Percentiles rank a stretch among this genome's conserved stretches.
phyloP scores from a whole-genome alignment of 139 green algal genomes.

The Gonium pectorale region DNA sequence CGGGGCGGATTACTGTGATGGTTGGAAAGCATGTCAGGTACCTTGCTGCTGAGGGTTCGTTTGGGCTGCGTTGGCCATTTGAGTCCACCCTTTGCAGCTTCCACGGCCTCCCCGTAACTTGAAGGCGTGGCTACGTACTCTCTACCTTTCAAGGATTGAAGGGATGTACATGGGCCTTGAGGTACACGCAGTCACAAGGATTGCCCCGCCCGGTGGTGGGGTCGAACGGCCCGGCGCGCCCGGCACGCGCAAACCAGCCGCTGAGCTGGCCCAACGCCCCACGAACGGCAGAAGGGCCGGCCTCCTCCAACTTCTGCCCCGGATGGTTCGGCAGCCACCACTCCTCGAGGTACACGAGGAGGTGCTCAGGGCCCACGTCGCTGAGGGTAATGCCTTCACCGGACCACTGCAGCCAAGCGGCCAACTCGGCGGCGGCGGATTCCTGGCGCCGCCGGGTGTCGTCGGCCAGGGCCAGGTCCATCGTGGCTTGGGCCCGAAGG shows the following conservation, averaged over 20 bases:
- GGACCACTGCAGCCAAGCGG: neutral
- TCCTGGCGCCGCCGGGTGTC: neutral
- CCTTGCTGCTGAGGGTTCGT: no score
- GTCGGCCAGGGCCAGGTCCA: neutral
- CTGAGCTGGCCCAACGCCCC: neutral
- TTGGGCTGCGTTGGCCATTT: no score
- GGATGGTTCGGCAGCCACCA: slow-evolving; percentile 2
- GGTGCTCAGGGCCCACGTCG: neutral
- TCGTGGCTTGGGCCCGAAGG: neutral
- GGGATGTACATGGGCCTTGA: no score
- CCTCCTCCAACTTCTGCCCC: neutral
- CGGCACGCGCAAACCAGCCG: neutral
- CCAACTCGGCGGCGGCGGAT: neutral
- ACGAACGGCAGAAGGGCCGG: neutral
- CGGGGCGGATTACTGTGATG: no score
- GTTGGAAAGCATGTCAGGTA: no score
- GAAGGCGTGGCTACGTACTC: no score
- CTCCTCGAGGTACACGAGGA: neutral
- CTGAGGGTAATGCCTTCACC: neutral
- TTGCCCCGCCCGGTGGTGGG: neutral
- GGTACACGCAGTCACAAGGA: no score
- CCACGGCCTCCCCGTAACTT: no score
- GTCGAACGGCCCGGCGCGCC: neutral
- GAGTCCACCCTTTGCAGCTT: no score
- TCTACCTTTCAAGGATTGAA: no score